These are phyloP conservation scores for Maudiozyma pseudohumilis DNA, from an alignment of 805 yeast genomes.

Conservation along the genomic window DNA sequence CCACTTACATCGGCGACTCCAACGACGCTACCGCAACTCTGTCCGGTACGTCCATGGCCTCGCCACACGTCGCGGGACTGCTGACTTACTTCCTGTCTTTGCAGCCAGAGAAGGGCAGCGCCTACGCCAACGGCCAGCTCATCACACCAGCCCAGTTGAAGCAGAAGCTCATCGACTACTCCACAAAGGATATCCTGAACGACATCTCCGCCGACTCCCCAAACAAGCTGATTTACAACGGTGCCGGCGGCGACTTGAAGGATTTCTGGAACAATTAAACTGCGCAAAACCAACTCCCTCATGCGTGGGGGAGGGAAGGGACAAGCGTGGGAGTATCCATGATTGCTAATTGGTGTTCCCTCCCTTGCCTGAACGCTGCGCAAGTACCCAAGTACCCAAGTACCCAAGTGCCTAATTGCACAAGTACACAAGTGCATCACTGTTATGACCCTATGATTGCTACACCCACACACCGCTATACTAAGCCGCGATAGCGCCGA, in stretches of 20 bases:
- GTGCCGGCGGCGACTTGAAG: slow-evolving; percentile 65
- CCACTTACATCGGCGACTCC: slow-evolving; percentile 68
- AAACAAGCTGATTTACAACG: slow-evolving; percentile 67
- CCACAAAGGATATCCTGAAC: slow-evolving; percentile 47
- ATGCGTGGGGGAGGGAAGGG: too few species aligned
- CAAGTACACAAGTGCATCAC: too few species aligned
- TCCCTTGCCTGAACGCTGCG: too few species aligned
- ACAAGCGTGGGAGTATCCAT: too few species aligned
- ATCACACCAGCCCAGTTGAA: slow-evolving; percentile 68
- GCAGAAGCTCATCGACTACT: slow-evolving; percentile 61
- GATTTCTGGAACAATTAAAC: slow-evolving; percentile 43
- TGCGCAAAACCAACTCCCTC: too few species aligned
- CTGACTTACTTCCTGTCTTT: slow-evolving; percentile 80
- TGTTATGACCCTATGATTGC: too few species aligned
- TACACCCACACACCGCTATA: too few species aligned
- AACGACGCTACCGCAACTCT: slow-evolving; percentile 66
- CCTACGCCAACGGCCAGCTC: slow-evolving; percentile 35
- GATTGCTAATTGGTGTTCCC: too few species aligned
- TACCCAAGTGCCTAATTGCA: too few species aligned
- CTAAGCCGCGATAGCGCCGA: too few species aligned
- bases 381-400: too few species aligned
- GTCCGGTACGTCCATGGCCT: slow-evolving; percentile 97
- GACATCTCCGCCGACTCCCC: slow-evolving; percentile 70
- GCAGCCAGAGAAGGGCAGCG: slow-evolving; percentile 62
- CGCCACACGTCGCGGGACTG: slow-evolving; percentile 92